Evolutionary conservation across 305 asterid species (phyloP).

Genomic region (Solanum hybrid): DNA sequence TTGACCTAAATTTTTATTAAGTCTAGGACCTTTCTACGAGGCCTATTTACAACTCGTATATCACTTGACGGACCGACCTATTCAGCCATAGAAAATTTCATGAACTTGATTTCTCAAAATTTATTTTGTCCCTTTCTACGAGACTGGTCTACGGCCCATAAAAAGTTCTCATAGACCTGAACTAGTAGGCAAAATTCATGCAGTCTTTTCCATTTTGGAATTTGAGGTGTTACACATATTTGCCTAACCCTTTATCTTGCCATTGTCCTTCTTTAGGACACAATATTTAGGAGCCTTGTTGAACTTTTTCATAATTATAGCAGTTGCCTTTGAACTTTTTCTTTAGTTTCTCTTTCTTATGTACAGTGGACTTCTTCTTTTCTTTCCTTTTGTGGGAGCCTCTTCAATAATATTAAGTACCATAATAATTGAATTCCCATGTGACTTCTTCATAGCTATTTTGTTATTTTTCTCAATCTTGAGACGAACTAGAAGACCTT

Average conservation of each 20-base stretch:
- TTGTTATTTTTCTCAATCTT: not conserved
- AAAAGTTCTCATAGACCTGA: not conserved
- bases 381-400: not conserved
- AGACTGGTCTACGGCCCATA: not conserved
- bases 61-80: not conserved
- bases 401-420: not conserved
- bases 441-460: not conserved
- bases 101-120: not conserved
- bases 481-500: not conserved
- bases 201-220: too few species aligned
- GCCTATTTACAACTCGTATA: not conserved
- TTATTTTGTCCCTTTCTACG: not conserved
- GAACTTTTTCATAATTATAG: not conserved
- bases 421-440: not conserved
- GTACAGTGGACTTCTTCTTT: not conserved
- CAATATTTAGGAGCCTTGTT: not conserved
- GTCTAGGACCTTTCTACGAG: not conserved
- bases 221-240: too few species aligned
- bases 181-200: not conserved
- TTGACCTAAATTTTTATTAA: not conserved
- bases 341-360: not conserved
- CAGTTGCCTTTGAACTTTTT: not conserved
- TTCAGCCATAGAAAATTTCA: not conserved
- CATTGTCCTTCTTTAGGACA: not conserved
- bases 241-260: not conserved